These are phyloP conservation scores for Cryptococcus neoformans DNA, from an alignment of 1,284 basidiomycete genomes.

Conservation along the genomic window DNA sequence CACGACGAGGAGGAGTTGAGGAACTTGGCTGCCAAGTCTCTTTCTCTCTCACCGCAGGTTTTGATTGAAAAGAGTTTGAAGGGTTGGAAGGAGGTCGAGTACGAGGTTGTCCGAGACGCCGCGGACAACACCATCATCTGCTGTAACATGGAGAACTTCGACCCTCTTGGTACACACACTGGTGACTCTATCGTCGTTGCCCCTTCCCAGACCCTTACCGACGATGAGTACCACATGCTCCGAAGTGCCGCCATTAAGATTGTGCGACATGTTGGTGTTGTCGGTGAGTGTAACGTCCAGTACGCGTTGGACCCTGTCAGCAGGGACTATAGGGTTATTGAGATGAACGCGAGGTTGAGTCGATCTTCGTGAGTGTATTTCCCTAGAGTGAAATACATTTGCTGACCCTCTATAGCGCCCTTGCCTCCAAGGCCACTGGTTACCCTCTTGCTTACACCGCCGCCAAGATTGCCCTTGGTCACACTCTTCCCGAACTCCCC, in stretches of 20 bases:
- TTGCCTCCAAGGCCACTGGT: conserved; percentile 98
- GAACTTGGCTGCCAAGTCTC: conserved; percentile 86
- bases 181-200: conserved; percentile 99
- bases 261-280: conserved; percentile 94
- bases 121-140: conserved; percentile 93
- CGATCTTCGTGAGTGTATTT: conserved; percentile 56
- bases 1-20: conserved; percentile 92
- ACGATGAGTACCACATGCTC: conserved; percentile 99
- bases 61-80: conserved; percentile 98
- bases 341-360: conserved; percentile 82
- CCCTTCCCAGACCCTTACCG: conserved; percentile 95
- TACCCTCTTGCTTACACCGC: conserved; percentile 99
- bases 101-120: conserved; percentile 98
- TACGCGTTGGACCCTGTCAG: conserved; percentile 94
- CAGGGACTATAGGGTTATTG: conserved; percentile 96
- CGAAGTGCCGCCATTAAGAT: conserved; percentile 96
- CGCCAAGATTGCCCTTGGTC: conserved; percentile 97
- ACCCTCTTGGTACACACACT: conserved; percentile 98
- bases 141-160: conserved; percentile 99
- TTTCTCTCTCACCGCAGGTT: conserved; percentile 91
- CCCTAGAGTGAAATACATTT: conserved; percentile 57
- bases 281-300: conserved; percentile 92
- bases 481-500: conserved; percentile 95
- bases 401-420: conserved; percentile 57
- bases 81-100: conserved; percentile 99